Conservation (phyloP, 768 basidiomycete species). For the Crassisporium funariophilum region DNA sequence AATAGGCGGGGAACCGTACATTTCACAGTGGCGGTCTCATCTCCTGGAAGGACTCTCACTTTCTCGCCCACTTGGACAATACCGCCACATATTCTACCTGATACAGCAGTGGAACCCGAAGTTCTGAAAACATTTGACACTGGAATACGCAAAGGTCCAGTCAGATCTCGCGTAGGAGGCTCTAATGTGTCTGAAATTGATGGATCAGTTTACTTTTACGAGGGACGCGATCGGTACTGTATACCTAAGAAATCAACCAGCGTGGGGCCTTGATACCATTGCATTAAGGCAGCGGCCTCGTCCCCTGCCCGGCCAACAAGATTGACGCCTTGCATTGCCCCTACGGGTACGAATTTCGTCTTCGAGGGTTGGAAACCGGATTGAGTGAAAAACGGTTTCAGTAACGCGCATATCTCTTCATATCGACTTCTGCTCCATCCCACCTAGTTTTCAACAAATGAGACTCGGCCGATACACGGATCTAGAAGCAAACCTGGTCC, state of each 20-base stretch:
- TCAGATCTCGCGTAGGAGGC: conserved; percentile 78
- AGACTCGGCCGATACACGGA: too few species aligned
- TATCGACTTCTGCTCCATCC: conserved; percentile 83
- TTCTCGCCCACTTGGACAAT: conserved; percentile 92
- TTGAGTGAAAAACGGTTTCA: conserved; percentile 83
- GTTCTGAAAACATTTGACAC: conserved; percentile 96
- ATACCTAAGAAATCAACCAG: conserved; percentile 82
- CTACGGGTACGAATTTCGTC: conserved; percentile 84
- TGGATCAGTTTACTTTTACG: neutral
- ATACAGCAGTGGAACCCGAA: conserved; percentile 74
- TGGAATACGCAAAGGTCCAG: conserved; percentile 79
- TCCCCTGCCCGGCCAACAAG: conserved; percentile 54
- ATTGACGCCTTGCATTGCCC: conserved; percentile 89
- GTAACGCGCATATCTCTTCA: conserved; percentile 73
- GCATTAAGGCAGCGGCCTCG: conserved; percentile 46
- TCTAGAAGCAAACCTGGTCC: conserved; percentile 69
- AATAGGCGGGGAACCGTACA: conserved; percentile 36
- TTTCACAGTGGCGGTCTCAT: conserved; percentile 83
- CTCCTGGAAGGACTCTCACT: conserved; percentile 86
- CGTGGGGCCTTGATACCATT: conserved; percentile 88
- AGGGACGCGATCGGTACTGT: neutral
- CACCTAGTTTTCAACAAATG: conserved; percentile 56
- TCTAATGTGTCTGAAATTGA: conserved; percentile 61
- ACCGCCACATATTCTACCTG: conserved; percentile 85
- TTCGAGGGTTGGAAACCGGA: conserved; percentile 84